Evolutionary conservation across 2,329 filamentous ascomycete species (phyloP).

Genomic region (Diplodia mutila): DNA sequence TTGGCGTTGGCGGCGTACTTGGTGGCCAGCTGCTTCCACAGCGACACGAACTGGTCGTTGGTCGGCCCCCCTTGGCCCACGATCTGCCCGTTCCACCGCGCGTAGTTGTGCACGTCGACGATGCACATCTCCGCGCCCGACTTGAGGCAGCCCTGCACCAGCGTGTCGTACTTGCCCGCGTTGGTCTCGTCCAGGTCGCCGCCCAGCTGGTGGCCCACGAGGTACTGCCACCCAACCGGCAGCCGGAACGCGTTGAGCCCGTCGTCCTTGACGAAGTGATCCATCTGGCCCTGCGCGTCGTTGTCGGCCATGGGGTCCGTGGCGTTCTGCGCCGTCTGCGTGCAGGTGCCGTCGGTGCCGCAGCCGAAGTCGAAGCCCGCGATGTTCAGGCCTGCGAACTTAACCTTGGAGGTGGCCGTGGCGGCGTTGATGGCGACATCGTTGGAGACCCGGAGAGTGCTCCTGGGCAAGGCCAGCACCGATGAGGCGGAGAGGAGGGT

Average conservation of each 20-base stretch:
- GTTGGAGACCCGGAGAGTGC: neutral
- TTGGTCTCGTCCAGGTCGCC: conserved; percentile 55
- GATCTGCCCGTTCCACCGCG: conserved; percentile 62
- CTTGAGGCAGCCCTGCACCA: conserved; percentile 60
- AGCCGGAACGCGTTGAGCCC: conserved; percentile 62
- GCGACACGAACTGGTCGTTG: conserved; percentile 59
- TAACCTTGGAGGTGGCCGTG: conserved; percentile 27
- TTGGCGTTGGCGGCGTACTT: conserved; percentile 61
- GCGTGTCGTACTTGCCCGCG: conserved; percentile 56
- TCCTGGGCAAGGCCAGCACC: neutral
- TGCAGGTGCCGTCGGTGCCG: conserved; percentile 35
- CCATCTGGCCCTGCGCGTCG: conserved; percentile 56
- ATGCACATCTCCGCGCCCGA: conserved; percentile 62
- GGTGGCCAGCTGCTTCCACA: conserved; percentile 61
- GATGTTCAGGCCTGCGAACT: conserved; percentile 48
- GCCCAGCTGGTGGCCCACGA: conserved; percentile 58
- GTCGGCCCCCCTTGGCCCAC: conserved; percentile 68
- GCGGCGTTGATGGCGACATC: neutral
- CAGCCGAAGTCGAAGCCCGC: conserved; percentile 57
- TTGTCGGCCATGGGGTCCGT: conserved; percentile 31
- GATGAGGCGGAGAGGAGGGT: neutral
- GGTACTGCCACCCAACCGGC: conserved; percentile 63
- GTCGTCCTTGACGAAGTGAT: conserved; percentile 60
- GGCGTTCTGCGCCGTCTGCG: conserved; percentile 28
- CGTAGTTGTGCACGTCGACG: conserved; percentile 58